Evolutionary conservation across 139 green algal species (phyloP).

Genomic region (Asterochloris sp.): DNA sequence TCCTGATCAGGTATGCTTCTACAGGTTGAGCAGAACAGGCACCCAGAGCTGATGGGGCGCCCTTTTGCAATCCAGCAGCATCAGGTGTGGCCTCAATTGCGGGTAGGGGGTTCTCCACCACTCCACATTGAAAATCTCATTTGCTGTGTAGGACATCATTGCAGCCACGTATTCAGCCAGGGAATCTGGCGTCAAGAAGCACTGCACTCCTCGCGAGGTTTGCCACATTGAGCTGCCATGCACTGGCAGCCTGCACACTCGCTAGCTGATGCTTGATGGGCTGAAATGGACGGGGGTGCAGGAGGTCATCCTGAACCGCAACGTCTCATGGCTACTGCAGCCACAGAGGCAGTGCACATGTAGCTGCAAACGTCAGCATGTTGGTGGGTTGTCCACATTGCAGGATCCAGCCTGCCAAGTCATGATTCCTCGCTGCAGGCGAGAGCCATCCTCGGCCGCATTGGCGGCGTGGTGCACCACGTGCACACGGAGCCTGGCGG

Average conservation of each 20-base stretch:
- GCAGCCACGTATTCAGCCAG: constrained; percentile 39
- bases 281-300: neutral
- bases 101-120: too few relatives aligned
- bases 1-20: neutral
- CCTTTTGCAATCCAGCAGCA: constrained; percentile 64
- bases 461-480: constrained; percentile 44
- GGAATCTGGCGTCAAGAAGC: constrained; percentile 50
- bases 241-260: neutral
- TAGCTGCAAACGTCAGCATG: neutral
- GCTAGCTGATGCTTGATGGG: neutral
- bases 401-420: neutral
- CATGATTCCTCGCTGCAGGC: constrained; percentile 17
- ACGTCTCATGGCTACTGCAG: neutral
- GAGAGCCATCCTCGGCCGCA: constrained; percentile 25
- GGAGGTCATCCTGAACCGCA: too few relatives aligned
- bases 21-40: constrained; percentile 50
- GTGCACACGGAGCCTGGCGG: constrained; percentile 46
- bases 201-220: constrained; percentile 53
- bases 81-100: constrained; percentile 48
- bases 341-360: neutral
- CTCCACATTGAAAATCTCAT: neutral
- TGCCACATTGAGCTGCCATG: neutral
- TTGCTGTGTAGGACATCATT: neutral
- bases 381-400: too few relatives aligned
- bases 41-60: constrained; percentile 24